Evolutionary conservation across 805 yeast genomes (phyloP).

Genomic region (Lipomyces starkeyi): DNA sequence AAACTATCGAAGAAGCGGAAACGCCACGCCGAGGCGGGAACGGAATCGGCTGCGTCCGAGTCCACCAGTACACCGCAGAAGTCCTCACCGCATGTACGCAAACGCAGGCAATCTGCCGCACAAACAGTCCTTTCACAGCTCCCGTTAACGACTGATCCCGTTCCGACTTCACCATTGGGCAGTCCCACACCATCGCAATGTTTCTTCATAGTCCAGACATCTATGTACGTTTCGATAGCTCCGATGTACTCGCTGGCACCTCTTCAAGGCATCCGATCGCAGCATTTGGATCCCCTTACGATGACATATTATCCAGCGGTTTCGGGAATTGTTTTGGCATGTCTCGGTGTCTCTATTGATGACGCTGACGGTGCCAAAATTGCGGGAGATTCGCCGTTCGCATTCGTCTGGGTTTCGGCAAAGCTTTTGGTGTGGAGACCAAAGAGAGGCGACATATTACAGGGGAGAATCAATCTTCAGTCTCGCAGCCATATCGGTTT

Average conservation of each 20-base stretch:
- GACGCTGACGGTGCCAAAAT: constrained; percentile 62
- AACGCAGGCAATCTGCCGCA: constrained; percentile 21
- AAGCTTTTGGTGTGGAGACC: constrained; percentile 92
- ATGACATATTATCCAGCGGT: constrained; percentile 79
- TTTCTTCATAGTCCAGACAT: constrained; percentile 64
- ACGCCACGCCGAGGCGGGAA: constrained; percentile 6
- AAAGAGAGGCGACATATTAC: constrained; percentile 79
- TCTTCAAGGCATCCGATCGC: constrained; percentile 77
- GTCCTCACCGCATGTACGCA: neutral
- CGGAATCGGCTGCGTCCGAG: neutral
- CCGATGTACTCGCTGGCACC: constrained; percentile 77
- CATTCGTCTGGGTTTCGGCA: constrained; percentile 84
- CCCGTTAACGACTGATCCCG: constrained; percentile 13
- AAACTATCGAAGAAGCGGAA: constrained; percentile 23
- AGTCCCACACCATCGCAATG: constrained; percentile 56
- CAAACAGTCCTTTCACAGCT: constrained; percentile 27
- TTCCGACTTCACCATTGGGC: constrained; percentile 22
- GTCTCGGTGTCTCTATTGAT: constrained; percentile 64
- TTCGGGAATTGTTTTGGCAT: constrained; percentile 84
- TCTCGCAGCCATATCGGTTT: constrained; percentile 94
- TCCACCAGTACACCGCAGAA: neutral
- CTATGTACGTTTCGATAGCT: constrained; percentile 83
- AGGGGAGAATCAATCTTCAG: constrained; percentile 90
- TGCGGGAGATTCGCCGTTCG: constrained; percentile 81
- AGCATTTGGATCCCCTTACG: constrained; percentile 87